These are phyloP conservation scores for Dactylellina leptospora DNA, from an alignment of 2,329 filamentous ascomycete species.

Conservation along the genomic window DNA sequence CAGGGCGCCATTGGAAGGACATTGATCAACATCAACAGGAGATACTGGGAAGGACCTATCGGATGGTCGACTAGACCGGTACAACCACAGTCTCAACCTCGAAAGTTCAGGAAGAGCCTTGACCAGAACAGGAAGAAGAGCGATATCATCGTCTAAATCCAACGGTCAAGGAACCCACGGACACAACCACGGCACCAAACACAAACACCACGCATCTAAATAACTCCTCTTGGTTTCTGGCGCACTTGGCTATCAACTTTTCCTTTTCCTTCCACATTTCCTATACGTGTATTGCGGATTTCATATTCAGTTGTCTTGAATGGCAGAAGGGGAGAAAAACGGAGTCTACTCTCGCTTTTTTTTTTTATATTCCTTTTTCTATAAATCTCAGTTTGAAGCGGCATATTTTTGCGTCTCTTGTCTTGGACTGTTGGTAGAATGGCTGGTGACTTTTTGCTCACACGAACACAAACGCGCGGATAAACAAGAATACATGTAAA, in stretches of 20 bases:
- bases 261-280: conserved; percentile 5
- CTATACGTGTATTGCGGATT: conserved; percentile 22
- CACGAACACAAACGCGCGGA: conserved; percentile 15
- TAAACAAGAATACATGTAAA: conserved; percentile 39
- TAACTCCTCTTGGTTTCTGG: conserved; percentile 6
- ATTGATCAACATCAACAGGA: conserved; percentile 77
- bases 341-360: conserved; percentile 33
- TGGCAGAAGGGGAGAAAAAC: conserved; percentile 15
- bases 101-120: conserved; percentile 55
- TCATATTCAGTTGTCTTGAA: conserved; percentile 13
- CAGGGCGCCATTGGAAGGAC: conserved; percentile 78
- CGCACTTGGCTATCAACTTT: conserved; percentile 9
- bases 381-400: conserved; percentile 15
- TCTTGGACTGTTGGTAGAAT: conserved; percentile 42
- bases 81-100: conserved; percentile 30
- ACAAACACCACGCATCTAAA: no score
- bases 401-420: conserved; percentile 1
- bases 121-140: conserved; percentile 54
- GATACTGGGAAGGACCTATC: conserved; percentile 71
- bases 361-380: conserved; percentile 10
- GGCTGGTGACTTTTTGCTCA: conserved; percentile 25
- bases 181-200: no score
- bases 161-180: no score
- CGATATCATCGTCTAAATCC: conserved; percentile 41
- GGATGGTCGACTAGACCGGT: conserved; percentile 51